These are phyloP conservation scores for Zanthoxylum bungeanum DNA, from an alignment of 345 rosid species.

Conservation along the genomic window DNA sequence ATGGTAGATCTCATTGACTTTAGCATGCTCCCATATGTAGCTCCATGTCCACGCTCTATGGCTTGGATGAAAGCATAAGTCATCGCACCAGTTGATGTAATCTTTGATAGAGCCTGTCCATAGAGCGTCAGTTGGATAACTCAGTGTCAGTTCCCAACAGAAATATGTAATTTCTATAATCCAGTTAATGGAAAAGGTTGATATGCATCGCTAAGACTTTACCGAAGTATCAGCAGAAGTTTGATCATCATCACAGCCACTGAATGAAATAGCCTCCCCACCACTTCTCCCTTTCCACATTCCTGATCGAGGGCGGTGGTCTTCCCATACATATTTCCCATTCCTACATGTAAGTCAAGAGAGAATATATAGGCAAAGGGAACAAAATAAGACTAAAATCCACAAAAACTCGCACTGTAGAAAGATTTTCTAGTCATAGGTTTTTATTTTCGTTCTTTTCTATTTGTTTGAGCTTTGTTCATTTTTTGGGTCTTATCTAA, in stretches of 20 bases:
- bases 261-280: constrained; percentile 84
- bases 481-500: not conserved
- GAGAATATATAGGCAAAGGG: not conserved
- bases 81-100: constrained; percentile 90
- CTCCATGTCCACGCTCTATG: constrained; percentile 63
- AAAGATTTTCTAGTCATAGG: not conserved
- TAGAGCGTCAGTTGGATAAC: not conserved
- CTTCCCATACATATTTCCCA: constrained; percentile 73
- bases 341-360: constrained; percentile 26
- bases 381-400: not conserved
- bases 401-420: not conserved
- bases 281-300: constrained; percentile 85
- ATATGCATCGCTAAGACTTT: constrained; percentile 4
- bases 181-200: not conserved
- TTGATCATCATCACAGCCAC: constrained; percentile 88
- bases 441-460: not conserved
- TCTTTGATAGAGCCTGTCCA: constrained; percentile 60
- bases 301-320: constrained; percentile 77
- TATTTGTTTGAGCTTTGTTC: not conserved
- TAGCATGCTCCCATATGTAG: constrained; percentile 64
- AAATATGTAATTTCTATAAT: not conserved
- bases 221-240: constrained; percentile 80
- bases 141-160: not conserved
- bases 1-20: constrained; percentile 78
- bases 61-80: constrained; percentile 90